Percentiles rank a stretch among this genome's conserved stretches.
phyloP scores from a whole-genome alignment of 257 asterid genomes.

The Solanum chilense region DNA sequence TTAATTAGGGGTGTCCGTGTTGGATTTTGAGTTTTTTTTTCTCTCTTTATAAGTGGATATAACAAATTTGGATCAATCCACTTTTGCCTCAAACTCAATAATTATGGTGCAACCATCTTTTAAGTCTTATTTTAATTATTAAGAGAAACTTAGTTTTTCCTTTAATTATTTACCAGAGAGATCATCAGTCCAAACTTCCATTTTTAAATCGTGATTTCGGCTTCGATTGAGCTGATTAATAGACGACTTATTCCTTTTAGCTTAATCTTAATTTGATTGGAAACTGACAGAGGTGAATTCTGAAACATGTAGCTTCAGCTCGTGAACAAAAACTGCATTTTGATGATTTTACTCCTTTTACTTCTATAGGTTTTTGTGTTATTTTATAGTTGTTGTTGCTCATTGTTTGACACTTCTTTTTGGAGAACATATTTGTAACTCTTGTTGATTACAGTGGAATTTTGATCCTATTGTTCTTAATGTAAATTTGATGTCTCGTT shows the following conservation, averaged over 20 bases:
- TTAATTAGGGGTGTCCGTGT: not conserved
- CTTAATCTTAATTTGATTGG: not conserved
- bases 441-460: not conserved
- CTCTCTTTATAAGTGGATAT: too few relatives aligned
- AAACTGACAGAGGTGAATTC: too few relatives aligned
- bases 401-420: not conserved
- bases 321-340: too few relatives aligned
- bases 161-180: not conserved
- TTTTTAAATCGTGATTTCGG: too few relatives aligned
- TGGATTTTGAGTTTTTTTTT: too few relatives aligned
- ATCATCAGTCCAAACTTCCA: not conserved
- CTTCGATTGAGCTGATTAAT: not conserved
- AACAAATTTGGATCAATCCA: not conserved
- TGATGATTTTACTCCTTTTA: not conserved
- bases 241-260: not conserved
- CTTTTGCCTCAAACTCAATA: not conserved
- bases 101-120: not conserved
- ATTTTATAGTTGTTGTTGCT: not conserved
- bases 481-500: not conserved
- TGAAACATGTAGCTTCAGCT: not conserved
- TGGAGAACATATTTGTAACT: not conserved
- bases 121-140: not conserved
- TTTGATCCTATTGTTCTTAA: too few relatives aligned
- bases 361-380: not conserved
- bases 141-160: not conserved